These are phyloP conservation scores for Marsdenia floribunda DNA, from an alignment of 257 asterid genomes.

Conservation along the genomic window DNA sequence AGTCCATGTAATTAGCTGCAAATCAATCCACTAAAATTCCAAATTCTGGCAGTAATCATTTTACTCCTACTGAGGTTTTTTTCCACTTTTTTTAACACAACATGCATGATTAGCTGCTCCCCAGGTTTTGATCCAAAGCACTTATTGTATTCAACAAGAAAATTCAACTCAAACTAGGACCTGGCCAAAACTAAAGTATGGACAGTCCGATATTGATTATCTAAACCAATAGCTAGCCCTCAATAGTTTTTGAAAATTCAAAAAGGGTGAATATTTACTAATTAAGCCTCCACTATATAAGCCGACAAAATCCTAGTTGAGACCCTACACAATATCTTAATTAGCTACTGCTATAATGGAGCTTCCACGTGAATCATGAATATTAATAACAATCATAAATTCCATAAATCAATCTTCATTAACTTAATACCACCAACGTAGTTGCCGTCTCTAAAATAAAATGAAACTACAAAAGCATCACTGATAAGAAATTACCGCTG, in stretches of 20 bases:
- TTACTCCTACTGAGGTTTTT: neutral
- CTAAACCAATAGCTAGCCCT: neutral
- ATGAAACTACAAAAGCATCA: neutral
- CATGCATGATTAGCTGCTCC: neutral
- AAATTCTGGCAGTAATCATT: neutral
- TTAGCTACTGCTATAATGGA: neutral
- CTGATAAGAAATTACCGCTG: no score
- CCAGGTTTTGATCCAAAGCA: neutral
- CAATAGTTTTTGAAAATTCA: neutral
- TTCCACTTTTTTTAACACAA: neutral
- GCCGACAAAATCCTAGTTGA: neutral
- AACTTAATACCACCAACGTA: neutral
- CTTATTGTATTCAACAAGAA: neutral
- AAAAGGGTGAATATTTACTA: neutral
- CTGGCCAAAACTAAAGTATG: neutral
- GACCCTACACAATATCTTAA: neutral
- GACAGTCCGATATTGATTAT: neutral
- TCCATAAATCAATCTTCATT: no score
- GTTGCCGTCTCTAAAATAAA: neutral
- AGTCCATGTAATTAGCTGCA: neutral
- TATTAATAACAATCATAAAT: neutral
- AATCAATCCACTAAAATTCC: neutral
- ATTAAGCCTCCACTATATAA: no score
- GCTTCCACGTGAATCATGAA: neutral
- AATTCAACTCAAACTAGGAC: no score